Conservation (phyloP, 2,329 filamentous ascomycete species). For the Alternaria atra region DNA sequence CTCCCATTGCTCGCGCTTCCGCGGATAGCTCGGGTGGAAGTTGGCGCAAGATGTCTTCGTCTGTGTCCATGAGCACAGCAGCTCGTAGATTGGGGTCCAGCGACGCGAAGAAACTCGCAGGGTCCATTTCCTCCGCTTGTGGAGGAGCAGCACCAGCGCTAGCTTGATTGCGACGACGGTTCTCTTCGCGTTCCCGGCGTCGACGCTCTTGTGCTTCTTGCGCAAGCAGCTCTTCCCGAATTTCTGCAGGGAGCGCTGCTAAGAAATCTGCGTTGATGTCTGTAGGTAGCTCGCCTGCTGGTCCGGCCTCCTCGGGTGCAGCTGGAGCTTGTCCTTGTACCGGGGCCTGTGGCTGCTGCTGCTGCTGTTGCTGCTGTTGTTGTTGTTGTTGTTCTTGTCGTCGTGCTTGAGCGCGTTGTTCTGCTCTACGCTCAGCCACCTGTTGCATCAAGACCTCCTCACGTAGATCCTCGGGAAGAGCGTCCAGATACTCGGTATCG, state of each 20-base stretch:
- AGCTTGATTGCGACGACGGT: conserved; percentile 71
- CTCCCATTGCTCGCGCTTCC: conserved; percentile 79
- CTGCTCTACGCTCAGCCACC: conserved; percentile 75
- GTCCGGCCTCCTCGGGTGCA: conserved; percentile 17
- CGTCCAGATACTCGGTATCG: conserved; percentile 91
- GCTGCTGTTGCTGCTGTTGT: conserved; percentile 15
- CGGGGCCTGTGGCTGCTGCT: conserved; percentile 61
- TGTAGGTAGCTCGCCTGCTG: conserved; percentile 75
- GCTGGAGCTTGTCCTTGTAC: conserved; percentile 23
- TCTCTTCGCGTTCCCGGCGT: conserved; percentile 83
- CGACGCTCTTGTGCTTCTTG: conserved; percentile 90
- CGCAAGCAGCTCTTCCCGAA: conserved; percentile 88
- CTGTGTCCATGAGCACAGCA: conserved; percentile 89
- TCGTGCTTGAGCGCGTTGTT: conserved; percentile 31
- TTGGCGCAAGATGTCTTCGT: conserved; percentile 83
- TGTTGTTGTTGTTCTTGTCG: conserved; percentile 52
- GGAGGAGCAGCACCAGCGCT: conserved; percentile 53
- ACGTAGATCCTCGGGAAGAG: conserved; percentile 94
- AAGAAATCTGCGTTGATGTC: conserved; percentile 94
- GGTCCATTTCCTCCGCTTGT: conserved; percentile 79
- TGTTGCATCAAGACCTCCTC: conserved; percentile 96
- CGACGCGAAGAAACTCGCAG: conserved; percentile 90
- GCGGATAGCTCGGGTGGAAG: conserved; percentile 86
- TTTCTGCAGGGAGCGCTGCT: conserved; percentile 87
- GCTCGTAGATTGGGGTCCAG: conserved; percentile 85